These are phyloP conservation scores for Mycocentrospora acerina DNA, from an alignment of 2,329 filamentous ascomycete genomes.

Conservation along the genomic window DNA sequence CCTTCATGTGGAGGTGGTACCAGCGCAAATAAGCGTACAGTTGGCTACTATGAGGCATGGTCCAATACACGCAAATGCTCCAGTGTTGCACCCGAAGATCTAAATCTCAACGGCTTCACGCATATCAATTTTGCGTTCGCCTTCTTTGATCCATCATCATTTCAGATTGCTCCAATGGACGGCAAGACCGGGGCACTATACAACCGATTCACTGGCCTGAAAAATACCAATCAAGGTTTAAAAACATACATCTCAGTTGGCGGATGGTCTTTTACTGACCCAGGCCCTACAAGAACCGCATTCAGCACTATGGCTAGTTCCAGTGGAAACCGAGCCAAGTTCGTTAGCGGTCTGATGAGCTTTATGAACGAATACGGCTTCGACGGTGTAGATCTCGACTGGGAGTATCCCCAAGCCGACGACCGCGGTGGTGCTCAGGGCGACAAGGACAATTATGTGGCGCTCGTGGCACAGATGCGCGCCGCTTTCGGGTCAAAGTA, in stretches of 20 bases:
- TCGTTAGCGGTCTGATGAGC: conserved; percentile 36
- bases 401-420: conserved; percentile 34
- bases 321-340: conserved; percentile 23
- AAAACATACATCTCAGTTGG: conserved; percentile 45
- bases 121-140: conserved; percentile 11
- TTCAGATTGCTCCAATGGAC: conserved; percentile 5
- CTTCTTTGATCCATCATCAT: conserved; percentile 6
- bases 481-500: too few relatives aligned
- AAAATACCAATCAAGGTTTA: conserved; percentile 29
- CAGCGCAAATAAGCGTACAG: background rate
- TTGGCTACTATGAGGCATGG: conserved; percentile 4
- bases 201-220: conserved; percentile 21
- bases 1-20: conserved; percentile 1
- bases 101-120: conserved; percentile 6
- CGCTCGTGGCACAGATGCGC: too few relatives aligned
- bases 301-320: conserved; percentile 33
- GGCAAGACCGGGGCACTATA: background rate
- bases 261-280: conserved; percentile 44
- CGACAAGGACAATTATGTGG: too few relatives aligned
- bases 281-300: conserved; percentile 40
- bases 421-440: too few relatives aligned
- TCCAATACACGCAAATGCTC: conserved; percentile 2
- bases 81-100: conserved; percentile 2
- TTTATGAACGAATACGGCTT: conserved; percentile 48
- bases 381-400: conserved; percentile 51